Evolutionary conservation across 306 rosid species (phyloP).

Genomic region (Lithocarpus polystachyus): DNA sequence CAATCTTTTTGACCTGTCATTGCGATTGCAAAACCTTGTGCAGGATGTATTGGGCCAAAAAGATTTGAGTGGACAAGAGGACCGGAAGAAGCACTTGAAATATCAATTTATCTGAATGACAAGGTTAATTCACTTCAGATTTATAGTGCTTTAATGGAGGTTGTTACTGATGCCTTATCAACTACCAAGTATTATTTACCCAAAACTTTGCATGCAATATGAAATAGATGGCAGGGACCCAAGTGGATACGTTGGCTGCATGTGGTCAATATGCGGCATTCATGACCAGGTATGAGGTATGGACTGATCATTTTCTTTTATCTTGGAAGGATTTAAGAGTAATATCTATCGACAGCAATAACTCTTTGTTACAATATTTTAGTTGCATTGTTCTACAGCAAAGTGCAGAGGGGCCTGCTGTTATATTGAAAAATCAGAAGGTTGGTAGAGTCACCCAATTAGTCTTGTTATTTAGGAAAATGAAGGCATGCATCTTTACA

Average conservation of each 20-base stretch:
- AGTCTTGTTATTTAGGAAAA: no score
- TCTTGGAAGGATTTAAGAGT: neutral
- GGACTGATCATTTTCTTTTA: conserved; percentile 1
- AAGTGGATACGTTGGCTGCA: conserved; percentile 84
- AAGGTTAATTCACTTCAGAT: neutral
- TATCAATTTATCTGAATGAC: no score
- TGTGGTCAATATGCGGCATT: conserved; percentile 94
- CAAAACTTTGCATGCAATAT: conserved; percentile 50
- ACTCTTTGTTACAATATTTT: no score
- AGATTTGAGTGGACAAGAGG: conserved; percentile 91
- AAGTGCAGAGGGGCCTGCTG: no score
- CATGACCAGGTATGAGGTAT: no score
- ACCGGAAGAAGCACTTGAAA: conserved; percentile 88
- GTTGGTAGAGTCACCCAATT: no score
- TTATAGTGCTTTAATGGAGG: neutral
- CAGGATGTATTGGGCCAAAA: conserved; percentile 98
- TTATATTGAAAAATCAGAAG: no score
- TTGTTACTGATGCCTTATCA: conserved; percentile 2
- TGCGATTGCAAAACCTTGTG: conserved; percentile 10
- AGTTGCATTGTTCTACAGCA: no score
- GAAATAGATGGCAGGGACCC: conserved; percentile 94
- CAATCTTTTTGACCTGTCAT: no score
- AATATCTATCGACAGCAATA: no score
- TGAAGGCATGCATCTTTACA: no score
- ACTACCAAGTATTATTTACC: conserved; percentile 2